phyloP scores from a whole-genome alignment of 371 early-diverging fungal species.

The Mucor sp. region DNA sequence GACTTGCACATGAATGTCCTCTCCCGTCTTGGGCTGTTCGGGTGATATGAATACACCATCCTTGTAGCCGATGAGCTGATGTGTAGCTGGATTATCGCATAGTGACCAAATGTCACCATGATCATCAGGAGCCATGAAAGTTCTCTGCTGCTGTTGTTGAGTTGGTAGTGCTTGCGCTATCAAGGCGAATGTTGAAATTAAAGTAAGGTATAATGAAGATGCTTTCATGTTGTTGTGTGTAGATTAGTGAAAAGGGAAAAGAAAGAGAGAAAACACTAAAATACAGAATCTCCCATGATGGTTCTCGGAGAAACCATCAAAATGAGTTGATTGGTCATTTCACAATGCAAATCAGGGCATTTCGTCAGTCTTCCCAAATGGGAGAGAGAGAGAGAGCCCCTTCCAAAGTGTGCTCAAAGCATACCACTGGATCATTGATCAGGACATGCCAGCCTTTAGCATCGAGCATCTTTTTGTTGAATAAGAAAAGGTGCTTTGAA shows the following conservation, averaged over 20 bases:
- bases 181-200: not conserved
- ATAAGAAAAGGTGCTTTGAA: no score
- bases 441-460: no score
- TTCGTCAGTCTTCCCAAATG: not conserved
- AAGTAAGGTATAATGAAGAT: not conserved
- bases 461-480: no score
- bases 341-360: not conserved
- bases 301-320: not conserved
- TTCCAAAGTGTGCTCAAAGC: no score
- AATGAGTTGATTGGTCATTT: not conserved
- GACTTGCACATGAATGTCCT: conserved; percentile 47
- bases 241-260: not conserved
- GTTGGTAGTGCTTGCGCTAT: conserved; percentile 6
- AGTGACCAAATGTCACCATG: conserved; percentile 52
- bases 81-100: conserved; percentile 37
- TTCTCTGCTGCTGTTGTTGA: conserved; percentile 15
- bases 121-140: conserved; percentile 31
- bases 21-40: conserved; percentile 35
- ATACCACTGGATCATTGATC: no score
- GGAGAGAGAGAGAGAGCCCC: no score
- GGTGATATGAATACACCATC: conserved; percentile 46
- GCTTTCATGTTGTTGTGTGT: not conserved
- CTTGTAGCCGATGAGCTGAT: conserved; percentile 37
- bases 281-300: not conserved
- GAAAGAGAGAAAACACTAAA: not conserved